A percentile compares a stretch with the other conserved stretches of the same genome.
Conservation (phyloP, 1,139 yeast genomes). For the Torulaspora globosa region DNA sequence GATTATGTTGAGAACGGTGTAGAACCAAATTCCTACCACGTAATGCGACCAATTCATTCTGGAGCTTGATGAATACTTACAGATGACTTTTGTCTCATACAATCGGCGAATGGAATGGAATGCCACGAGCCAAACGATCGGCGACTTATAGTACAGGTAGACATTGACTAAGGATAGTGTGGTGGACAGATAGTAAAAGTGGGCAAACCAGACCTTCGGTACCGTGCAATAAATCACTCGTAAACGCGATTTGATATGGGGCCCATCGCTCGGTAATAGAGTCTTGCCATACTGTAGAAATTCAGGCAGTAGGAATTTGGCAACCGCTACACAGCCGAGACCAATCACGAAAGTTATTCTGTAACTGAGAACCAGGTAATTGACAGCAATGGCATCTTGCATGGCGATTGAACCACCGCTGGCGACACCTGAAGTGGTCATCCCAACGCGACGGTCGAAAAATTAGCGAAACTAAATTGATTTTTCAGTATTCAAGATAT, state of each 20-base stretch:
- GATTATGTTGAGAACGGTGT: constrained; percentile 42
- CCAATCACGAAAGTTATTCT: constrained; percentile 21
- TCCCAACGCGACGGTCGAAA: background rate
- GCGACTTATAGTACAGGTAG: constrained; percentile 16
- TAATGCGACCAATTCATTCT: constrained; percentile 76
- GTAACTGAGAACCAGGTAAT: constrained; percentile 7
- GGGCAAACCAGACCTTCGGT: constrained; percentile 46
- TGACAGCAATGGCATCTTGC: background rate
- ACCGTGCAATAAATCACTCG: constrained; percentile 36
- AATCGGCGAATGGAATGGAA: constrained; percentile 64
- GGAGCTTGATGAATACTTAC: constrained; percentile 47
- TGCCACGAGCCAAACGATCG: constrained; percentile 38
- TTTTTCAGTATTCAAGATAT: background rate
- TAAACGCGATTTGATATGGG: background rate
- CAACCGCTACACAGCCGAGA: constrained; percentile 24
- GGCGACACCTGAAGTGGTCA: background rate
- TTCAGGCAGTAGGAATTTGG: constrained; percentile 28
- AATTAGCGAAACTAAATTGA: background rate
- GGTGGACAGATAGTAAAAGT: constrained; percentile 29
- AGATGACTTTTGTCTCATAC: constrained; percentile 54
- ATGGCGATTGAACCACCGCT: background rate
- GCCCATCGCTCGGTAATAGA: constrained; percentile 20
- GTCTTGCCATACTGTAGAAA: constrained; percentile 43
- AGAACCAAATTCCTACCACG: constrained; percentile 66
- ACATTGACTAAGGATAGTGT: constrained; percentile 18